These are phyloP conservation scores for Eucalyptus urophylla DNA, from an alignment of 345 rosid genomes.

Conservation along the genomic window DNA sequence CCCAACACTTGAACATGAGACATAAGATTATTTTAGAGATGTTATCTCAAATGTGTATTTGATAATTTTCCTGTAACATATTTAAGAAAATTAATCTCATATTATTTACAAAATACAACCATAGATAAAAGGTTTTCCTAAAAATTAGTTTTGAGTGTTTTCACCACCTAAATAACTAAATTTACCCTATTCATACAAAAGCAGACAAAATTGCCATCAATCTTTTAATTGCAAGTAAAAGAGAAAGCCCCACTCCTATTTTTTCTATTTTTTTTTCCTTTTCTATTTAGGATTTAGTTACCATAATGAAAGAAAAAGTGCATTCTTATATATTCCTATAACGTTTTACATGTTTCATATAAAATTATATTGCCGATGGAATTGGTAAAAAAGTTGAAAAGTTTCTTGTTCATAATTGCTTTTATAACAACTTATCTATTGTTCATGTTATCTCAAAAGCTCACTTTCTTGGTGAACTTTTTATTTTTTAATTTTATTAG, in stretches of 20 bases:
- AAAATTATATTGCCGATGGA: not conserved
- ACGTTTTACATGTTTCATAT: not conserved
- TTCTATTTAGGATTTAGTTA: not conserved
- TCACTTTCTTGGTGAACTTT: not conserved
- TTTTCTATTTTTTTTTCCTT: not conserved
- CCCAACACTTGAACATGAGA: not conserved
- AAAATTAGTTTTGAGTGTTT: not conserved
- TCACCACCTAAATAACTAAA: not conserved
- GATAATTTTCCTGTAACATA: not conserved
- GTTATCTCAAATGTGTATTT: not conserved
- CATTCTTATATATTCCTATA: not conserved
- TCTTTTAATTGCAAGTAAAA: not conserved
- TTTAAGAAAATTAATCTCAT: not conserved
- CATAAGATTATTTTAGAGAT: not conserved
- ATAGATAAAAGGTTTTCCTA: not conserved
- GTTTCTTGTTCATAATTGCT: not conserved
- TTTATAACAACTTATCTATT: not conserved
- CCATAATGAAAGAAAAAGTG: not conserved
- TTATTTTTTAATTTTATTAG: not conserved
- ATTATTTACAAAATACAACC: not conserved
- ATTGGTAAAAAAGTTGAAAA: not conserved
- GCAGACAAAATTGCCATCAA: not conserved
- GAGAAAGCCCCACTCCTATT: not conserved
- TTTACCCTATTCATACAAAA: not conserved
- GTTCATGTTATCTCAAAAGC: not conserved